Conservation (phyloP, 1,139 yeast genomes). For the Debaryomyces nepalensis region DNA sequence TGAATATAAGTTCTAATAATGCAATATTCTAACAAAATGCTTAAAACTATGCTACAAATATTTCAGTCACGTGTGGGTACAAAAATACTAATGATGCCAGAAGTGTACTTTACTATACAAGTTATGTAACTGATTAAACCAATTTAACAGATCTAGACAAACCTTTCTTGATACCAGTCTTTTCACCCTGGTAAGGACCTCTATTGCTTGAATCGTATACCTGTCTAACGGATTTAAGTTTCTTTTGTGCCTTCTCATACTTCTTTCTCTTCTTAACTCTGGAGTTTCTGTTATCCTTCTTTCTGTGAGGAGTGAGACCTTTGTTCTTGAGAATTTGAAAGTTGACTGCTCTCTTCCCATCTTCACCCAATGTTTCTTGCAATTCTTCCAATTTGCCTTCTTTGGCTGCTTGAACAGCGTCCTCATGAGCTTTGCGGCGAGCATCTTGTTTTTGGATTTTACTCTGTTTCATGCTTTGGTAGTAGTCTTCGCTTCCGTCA, state of each 20-base stretch:
- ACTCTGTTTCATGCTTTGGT: conserved; percentile 52
- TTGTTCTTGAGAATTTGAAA: conserved; percentile 93
- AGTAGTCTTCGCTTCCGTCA: conserved; percentile 49
- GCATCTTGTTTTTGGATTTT: conserved; percentile 53
- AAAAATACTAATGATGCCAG: not conserved
- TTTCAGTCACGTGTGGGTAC: conserved; percentile 5
- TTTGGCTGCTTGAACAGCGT: conserved; percentile 78
- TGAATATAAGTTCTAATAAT: not conserved
- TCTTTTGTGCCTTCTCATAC: conserved; percentile 94
- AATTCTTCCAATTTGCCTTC: conserved; percentile 81
- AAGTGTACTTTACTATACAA: conserved; percentile 3
- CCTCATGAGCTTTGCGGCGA: conserved; percentile 68
- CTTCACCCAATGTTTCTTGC: conserved; percentile 66
- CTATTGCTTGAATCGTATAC: conserved; percentile 73
- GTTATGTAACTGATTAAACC: conserved; percentile 26
- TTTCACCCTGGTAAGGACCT: conserved; percentile 92
- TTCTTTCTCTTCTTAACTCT: conserved; percentile 98
- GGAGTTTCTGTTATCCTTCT: conserved; percentile 92
- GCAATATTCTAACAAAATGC: not conserved
- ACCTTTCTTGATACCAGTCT: conserved; percentile 96
- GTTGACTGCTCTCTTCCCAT: conserved; percentile 93
- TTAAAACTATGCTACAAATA: not conserved
- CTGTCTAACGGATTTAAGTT: conserved; percentile 85
- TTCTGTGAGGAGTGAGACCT: conserved; percentile 91
- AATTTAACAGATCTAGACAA: conserved; percentile 84